These are phyloP conservation scores for Eimeria tenella DNA, from an alignment of 169 alveolate genomes.

Conservation along the genomic window DNA sequence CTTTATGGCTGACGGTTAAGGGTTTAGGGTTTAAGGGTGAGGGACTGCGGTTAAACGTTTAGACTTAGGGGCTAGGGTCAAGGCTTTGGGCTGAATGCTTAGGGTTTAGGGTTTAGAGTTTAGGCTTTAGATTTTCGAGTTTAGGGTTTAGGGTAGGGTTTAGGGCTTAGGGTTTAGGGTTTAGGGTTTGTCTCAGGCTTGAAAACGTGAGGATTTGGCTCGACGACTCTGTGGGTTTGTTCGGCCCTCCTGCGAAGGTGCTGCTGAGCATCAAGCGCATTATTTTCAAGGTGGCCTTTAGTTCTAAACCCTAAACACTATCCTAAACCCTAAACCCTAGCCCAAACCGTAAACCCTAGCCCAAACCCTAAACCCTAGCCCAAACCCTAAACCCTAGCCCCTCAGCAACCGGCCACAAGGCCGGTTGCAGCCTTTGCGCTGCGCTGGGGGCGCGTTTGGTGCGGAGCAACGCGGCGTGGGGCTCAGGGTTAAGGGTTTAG, in stretches of 20 bases:
- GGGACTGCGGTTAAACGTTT: neutral
- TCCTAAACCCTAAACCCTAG: constrained; percentile 45
- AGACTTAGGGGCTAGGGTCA: neutral
- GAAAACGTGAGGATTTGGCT: constrained; percentile 44
- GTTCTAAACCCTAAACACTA: neutral
- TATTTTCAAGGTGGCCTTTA: constrained; percentile 19
- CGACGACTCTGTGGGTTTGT: constrained; percentile 40
- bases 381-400: neutral
- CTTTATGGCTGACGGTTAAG: neutral
- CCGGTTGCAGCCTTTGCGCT: neutral
- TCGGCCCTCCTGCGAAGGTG: constrained; percentile 38
- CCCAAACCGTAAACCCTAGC: neutral
- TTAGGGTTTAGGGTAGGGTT: constrained; percentile 5
- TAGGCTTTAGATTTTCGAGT: neutral
- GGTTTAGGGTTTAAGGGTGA: neutral
- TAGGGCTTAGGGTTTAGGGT: constrained; percentile 47
- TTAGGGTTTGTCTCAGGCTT: constrained; percentile 7
- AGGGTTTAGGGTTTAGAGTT: neutral
- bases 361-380: neutral
- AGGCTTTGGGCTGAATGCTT: neutral
- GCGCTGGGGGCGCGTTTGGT: neutral
- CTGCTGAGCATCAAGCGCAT: constrained; percentile 20
- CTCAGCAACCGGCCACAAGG: neutral
- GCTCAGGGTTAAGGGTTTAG: constrained; percentile 15
- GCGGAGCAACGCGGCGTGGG: neutral